Evolutionary conservation across 208 protist genomes (phyloP).

Genomic region (Leptomonas pyrrhocoris): DNA sequence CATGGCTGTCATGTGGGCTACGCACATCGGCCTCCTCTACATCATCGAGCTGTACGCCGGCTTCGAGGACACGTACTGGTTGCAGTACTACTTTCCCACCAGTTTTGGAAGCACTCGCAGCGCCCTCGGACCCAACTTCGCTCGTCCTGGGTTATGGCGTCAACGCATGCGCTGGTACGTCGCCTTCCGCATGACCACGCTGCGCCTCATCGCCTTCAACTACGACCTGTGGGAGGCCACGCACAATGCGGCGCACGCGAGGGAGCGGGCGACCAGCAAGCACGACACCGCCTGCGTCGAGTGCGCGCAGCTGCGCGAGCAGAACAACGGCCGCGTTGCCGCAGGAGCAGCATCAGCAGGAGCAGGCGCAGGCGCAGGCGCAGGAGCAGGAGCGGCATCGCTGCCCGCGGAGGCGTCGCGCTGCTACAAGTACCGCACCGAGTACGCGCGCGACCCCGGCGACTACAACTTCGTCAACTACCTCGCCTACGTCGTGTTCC

Average conservation of each 20-base stretch:
- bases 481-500: conserved; percentile 87
- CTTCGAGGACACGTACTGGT: conserved; percentile 29
- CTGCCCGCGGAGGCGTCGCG: conserved; percentile 22
- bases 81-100: conserved; percentile 22
- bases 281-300: conserved; percentile 40
- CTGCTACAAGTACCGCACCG: too few relatives aligned
- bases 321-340: too few relatives aligned
- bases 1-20: conserved; percentile 57
- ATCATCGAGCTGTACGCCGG: conserved; percentile 28
- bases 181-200: conserved; percentile 71
- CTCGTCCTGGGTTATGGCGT: conserved; percentile 4
- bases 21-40: conserved; percentile 46
- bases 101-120: background rate
- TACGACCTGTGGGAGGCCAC: conserved; percentile 60
- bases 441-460: conserved; percentile 38
- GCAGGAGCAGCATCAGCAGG: too few relatives aligned
- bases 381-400: background rate
- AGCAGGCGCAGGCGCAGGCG: too few relatives aligned
- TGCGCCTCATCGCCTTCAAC: conserved; percentile 88
- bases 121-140: background rate
- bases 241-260: conserved; percentile 14
- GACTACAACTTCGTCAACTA: conserved; percentile 85
- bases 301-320: conserved; percentile 36
- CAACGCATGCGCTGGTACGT: conserved; percentile 59
- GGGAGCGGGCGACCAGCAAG: conserved; percentile 34